Percentiles rank a stretch among this genome's conserved stretches.
Evolutionary conservation across 305 asterid genomes (phyloP).

Genomic region (Lippia alba): DNA sequence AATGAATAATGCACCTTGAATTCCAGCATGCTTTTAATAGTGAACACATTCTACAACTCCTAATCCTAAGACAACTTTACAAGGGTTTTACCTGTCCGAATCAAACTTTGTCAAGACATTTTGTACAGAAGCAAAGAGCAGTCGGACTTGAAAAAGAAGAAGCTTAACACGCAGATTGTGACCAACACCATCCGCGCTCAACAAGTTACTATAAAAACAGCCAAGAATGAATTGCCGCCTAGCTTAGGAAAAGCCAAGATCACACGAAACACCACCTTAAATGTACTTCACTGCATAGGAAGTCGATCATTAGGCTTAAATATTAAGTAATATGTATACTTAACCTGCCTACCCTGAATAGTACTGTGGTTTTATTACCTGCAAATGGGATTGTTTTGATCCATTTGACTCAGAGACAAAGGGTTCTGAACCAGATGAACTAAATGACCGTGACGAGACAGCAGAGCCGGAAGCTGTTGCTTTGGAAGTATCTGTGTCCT

Average conservation of each 20-base stretch:
- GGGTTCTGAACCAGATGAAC: slow-evolving; percentile 46
- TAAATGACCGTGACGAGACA: slow-evolving; percentile 35
- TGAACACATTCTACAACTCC: not conserved
- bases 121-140: slow-evolving; percentile 35
- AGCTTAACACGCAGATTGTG: not conserved
- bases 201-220: slow-evolving; percentile 43
- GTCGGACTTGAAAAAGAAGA: slow-evolving; percentile 18
- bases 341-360: no score
- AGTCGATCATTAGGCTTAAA: slow-evolving; percentile 33
- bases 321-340: not conserved
- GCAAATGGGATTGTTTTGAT: slow-evolving; percentile 43
- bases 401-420: slow-evolving; percentile 41
- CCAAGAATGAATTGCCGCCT: slow-evolving; percentile 95
- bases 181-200: no score
- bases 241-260: slow-evolving; percentile 51
- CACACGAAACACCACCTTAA: slow-evolving; percentile 23
- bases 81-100: slow-evolving; percentile 11
- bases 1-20: not conserved
- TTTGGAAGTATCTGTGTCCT: slow-evolving; percentile 41
- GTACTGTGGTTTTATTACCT: slow-evolving; percentile 25
- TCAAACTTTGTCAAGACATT: slow-evolving; percentile 19
- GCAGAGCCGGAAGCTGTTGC: slow-evolving; percentile 45
- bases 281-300: slow-evolving; percentile 34
- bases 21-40: not conserved
- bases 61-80: not conserved